Base-by-base conservation (phyloP, 768 basidiomycete genomes). In the Agaricus subrufescens region DNA sequence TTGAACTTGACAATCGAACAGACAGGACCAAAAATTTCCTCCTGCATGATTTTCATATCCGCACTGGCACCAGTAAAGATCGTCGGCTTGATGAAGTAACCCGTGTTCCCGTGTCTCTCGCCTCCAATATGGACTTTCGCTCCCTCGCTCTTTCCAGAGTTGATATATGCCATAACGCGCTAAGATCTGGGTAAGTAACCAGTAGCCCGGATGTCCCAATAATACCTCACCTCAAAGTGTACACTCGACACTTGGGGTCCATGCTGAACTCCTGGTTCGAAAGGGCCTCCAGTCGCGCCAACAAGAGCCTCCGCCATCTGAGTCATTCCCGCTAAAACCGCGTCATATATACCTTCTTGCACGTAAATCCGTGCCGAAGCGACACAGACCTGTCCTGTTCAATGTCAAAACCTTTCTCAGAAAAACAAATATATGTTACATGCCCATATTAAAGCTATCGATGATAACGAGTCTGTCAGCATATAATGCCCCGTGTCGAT, bases 331-430 rank as follows among this genome's bases (percentile, higher is more conserved):
- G 73, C 65, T 43, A 94, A 69, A 78, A 95, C 94, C 63, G 85
- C 71, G 67, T 93, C 90, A 69, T 94, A 94, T 61, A 94, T 84
- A 3, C 75, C 72, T 47, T 80, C 78, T 63, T 95, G 93, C 4
- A 96, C 91, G 64, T 82, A 94, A 58, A 95, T 87, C 48, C 94
- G 83, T 8, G 91, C 87, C 9, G 92, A 89, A 8, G 91, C 92
- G 62, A 83, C 84, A 72, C 93, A 95, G n/a, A 79, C 77, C 72
- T 95, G 93, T 10, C 54, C 54, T 55, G 10, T 25, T 12, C 27
- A 8, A 23, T 23, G 11, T n/a, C 10, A 31, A 31, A 31, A 31
- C 31, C 5, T 31, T 4, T 31, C 10, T 10, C 31, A 31, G 4
- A 10, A 3, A 19, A 48, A 15, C 1, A 15, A 15, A 43, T 1